Percentiles rank a stretch among this genome's conserved stretches.
These are phyloP conservation scores for Nicotiana benthamiana DNA, from an alignment of 257 asterid genomes.

Conservation along the genomic window DNA sequence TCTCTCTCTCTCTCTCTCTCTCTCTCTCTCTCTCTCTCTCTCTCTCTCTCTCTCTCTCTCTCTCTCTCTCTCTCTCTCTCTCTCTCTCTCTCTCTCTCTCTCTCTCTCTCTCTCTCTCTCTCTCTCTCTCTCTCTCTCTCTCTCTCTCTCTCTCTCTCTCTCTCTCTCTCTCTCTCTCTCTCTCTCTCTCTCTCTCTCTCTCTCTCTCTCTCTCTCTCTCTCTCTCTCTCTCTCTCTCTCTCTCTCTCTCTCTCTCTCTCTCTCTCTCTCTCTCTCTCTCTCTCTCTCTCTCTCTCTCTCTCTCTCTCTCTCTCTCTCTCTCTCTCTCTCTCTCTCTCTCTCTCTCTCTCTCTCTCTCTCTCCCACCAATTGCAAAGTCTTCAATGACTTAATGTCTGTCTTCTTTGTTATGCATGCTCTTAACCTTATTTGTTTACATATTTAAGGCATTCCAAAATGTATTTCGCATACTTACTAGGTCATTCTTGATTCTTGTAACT, in stretches of 20 bases:
- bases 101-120: not conserved
- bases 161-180: not conserved
- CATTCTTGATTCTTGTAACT: too few relatives aligned
- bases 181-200: not conserved
- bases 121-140: not conserved
- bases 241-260: not conserved
- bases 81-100: not conserved
- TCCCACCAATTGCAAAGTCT: not conserved
- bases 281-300: not conserved
- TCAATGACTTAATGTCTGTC: not conserved
- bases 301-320: not conserved
- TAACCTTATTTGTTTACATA: not conserved
- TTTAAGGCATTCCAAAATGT: too few relatives aligned
- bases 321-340: not conserved
- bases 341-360: not conserved
- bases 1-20: not conserved
- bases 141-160: not conserved
- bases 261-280: not conserved
- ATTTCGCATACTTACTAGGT: too few relatives aligned
- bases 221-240: not conserved
- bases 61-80: not conserved
- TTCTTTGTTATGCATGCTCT: not conserved
- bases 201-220: not conserved
- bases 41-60: not conserved
- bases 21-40: not conserved